Base-by-base conservation (phyloP, 1,284 basidiomycete species). In the Somion occarium region DNA sequence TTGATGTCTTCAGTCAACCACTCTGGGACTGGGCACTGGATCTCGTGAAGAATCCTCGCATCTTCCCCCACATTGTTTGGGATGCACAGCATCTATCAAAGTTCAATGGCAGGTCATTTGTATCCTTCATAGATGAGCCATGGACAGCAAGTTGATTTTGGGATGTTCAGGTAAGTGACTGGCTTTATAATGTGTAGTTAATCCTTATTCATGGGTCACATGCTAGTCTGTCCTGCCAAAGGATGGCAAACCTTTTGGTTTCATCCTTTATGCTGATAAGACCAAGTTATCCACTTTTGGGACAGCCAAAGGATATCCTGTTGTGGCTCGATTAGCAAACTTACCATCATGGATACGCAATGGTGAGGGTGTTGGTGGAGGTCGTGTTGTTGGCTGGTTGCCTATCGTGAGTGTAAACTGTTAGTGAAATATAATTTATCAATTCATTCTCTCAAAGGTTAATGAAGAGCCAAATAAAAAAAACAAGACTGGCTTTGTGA, bases 261-360 rank as follows among this genome's bases (percentile, higher is more conserved):
- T 62, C 41, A 59, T 67, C 13, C 19, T 78, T 1, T 78, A 75
- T 65, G 71, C 73, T 5, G 70, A 77, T 50, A 77, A 75, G 49
- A 69, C 69, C 1, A 66, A 69, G 19, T 56, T 77, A 0, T 76
- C 72, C 0, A 66, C 66, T 2, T 76, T 76, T 59, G 71, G 72
- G 0, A 72, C 64, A 0, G 61, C 52, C 3, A 72, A 71, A 44
- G 74, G 65, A 0, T 74, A 78, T 58, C 72, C 74, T 0, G 65
- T 78, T 0, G 56, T 76, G 13, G 70, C 63, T 0, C 49, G 62
- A 3, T 59, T 65, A 47, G 67, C 56, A 0, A 74, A 75, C 56
- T 52, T 78, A 1, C 68, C 68, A 0, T 41, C 50, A 0, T 37
- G 67, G 0, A 69, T 76, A 19, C 46, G 63, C 1, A 78, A 77